Base-by-base conservation (phyloP, 345 rosid species). In the Euphorbia peplus region DNA sequence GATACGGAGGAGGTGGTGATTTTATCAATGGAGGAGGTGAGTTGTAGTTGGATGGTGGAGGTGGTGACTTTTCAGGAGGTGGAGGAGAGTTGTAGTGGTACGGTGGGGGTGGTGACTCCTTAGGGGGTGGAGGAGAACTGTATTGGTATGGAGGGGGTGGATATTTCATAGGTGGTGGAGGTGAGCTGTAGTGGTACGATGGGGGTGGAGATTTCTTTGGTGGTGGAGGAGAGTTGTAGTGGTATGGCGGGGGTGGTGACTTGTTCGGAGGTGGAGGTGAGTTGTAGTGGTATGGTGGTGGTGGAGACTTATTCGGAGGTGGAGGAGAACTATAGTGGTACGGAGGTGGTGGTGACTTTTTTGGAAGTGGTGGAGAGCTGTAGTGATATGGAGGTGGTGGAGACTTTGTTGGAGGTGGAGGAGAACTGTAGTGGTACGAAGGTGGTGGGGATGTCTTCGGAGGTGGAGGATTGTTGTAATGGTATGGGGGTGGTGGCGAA, bases 371-470 rank as follows among this genome's bases (percentile, higher is more conserved):
- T n/a, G n/a, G n/a, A n/a, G n/a, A n/a, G n/a, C n/a, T n/a, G n/a
- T n/a, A n/a, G n/a, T n/a, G n/a, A n/a, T n/a, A n/a, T n/a, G n/a
- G n/a, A n/a, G n/a, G n/a, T n/a, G n/a, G n/a, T n/a, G n/a, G n/a
- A n/a, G n/a, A n/a, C n/a, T n/a, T n/a, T n/a, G n/a, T n/a, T n/a
- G 79, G 75, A 0, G 75, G 79, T 0, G 79, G 75, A 0, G 79
- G 64, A 0, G 71, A 66, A n/a, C n/a, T n/a, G 1, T 22, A 4
- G 13, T 52, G 6, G 14, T 75, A 39, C 59, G 70, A 75, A 0
- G 72, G 68, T 1, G 58, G 68, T 0, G 61, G 62, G 0, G 68
- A 64, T 0, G 76, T 41, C 0, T 1, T 0, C 64, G 71, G 0
- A 74, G 75, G 71, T 54, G 71, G 63, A 0, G 71, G 63, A 0